Evolutionary conservation across 371 early-diverging fungal species (phyloP), one percentile per base, ranked within the genome.

Genomic region (Mucor circinelloides): DNA sequence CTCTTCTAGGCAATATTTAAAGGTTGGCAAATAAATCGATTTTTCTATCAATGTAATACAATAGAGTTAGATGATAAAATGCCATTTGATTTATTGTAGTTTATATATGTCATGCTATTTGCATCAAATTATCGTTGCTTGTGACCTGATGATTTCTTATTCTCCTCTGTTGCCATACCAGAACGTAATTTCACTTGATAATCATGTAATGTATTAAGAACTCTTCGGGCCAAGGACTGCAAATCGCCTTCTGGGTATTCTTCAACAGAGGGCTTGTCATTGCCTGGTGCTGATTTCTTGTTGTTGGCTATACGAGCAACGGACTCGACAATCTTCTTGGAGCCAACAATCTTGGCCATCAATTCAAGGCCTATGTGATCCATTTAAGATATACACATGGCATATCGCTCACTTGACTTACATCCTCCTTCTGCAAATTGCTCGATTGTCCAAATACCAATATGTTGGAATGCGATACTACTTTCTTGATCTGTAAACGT

Each of bases 401-500:
- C 13, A 59, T 21, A 19, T 38, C 6, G 6, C 6, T 10, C 12
- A 50, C 0, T 12, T 10, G 1, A 27, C 28, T 65, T 75, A 81
- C 89, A 85, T 54, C 70, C 79, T 13, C 87, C 88, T 66, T 93
- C 93, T 61, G 92, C 70, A 69, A 94, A 90, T 78, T 94, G 93
- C 27, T 93, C 89, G 63, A 95, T 86, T 15, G 95, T 94, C 95
- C 95, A 95, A 27, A 95, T 86, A 10, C 92, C 93, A 71, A 95
- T 92, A 65, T 93, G 94, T 63, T 91, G 91, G 70, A 92, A 92
- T 28, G 91, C 89, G 59, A 87, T 75, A 62, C 91, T 93, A 38
- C 82, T 82, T 34, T 83, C 79, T 55, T 90, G 88, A 30, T 78
- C 80, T 23, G 93, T 73, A 75, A 94, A 95, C 32, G 80, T 78